phyloP scores from a whole-genome alignment of 2,329 filamentous ascomycete genomes.

The Nemania sp. region DNA sequence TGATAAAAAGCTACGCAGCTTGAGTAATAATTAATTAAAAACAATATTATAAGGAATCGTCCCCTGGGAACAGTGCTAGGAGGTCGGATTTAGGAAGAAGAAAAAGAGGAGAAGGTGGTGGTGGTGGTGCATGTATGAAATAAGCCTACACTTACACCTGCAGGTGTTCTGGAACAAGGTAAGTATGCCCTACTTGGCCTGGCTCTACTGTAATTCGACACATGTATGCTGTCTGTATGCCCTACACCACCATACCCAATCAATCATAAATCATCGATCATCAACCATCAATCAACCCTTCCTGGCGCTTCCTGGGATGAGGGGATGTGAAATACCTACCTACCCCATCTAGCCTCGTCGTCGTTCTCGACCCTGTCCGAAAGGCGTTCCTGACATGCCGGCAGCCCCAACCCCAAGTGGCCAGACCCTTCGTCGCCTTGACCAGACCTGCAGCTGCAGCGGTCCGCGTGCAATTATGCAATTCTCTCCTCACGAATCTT shows the following conservation, averaged over 20 bases:
- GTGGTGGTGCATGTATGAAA: constrained; percentile 2
- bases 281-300: not conserved
- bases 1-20: not conserved
- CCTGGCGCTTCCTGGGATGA: not conserved
- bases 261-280: too few species aligned
- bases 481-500: constrained; percentile 21
- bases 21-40: constrained; percentile 10
- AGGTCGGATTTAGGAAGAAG: too few species aligned
- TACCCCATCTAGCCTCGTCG: constrained; percentile 26
- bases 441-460: constrained; percentile 26
- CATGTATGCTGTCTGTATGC: too few species aligned
- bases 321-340: too few species aligned
- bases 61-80: too few species aligned
- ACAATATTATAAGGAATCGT: too few species aligned
- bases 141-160: constrained; percentile 12
- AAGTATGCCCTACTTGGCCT: constrained; percentile 7
- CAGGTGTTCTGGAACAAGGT: constrained; percentile 26
- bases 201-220: not conserved
- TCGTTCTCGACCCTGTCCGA: constrained; percentile 11
- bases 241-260: not conserved
- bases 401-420: constrained; percentile 6
- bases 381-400: constrained; percentile 17
- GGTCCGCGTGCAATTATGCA: constrained; percentile 16
- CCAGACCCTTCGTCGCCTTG: constrained; percentile 11
- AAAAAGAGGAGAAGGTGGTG: not conserved